Evolutionary conservation across 257 asterid species (phyloP).

Genomic region (Lithospermum erythrorhizon): DNA sequence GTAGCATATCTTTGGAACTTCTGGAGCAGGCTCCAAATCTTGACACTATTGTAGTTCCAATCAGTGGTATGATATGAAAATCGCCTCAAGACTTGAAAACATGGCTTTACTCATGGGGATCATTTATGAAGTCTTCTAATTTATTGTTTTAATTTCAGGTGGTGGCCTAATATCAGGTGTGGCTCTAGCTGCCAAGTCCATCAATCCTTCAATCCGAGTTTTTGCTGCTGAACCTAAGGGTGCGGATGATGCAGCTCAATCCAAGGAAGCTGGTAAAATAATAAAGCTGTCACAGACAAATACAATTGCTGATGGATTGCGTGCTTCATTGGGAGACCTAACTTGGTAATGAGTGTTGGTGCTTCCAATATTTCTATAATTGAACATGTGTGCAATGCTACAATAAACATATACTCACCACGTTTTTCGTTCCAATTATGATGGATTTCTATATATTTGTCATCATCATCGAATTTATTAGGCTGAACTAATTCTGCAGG

Average conservation of each 20-base stretch:
- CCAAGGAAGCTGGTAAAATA: conserved; percentile 53
- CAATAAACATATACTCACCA: neutral
- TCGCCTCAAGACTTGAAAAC: conserved; percentile 2
- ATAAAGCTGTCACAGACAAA: conserved; percentile 56
- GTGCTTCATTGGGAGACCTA: conserved; percentile 77
- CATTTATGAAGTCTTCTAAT: neutral
- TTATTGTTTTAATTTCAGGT: conserved; percentile 30
- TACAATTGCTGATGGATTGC: conserved; percentile 91
- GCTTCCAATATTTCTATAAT: neutral
- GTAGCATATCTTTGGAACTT: conserved; percentile 77
- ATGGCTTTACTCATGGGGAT: neutral
- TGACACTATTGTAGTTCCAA: conserved; percentile 73
- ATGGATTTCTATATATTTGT: neutral
- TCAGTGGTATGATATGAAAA: conserved; percentile 48
- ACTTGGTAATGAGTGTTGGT: conserved; percentile 52
- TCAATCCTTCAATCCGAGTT: conserved; percentile 57
- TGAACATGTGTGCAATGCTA: neutral
- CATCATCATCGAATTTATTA: neutral
- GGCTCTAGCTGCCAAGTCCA: conserved; percentile 79
- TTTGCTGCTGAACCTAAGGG: conserved; percentile 94
- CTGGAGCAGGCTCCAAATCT: conserved; percentile 68
- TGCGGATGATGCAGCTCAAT: conserved; percentile 82
- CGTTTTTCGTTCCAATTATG: neutral
- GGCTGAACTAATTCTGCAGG: conserved; percentile 26
- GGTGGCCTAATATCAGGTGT: conserved; percentile 95